phyloP scores from a whole-genome alignment of 148 eudicot genomes.

The Gaultheria prostrata region DNA sequence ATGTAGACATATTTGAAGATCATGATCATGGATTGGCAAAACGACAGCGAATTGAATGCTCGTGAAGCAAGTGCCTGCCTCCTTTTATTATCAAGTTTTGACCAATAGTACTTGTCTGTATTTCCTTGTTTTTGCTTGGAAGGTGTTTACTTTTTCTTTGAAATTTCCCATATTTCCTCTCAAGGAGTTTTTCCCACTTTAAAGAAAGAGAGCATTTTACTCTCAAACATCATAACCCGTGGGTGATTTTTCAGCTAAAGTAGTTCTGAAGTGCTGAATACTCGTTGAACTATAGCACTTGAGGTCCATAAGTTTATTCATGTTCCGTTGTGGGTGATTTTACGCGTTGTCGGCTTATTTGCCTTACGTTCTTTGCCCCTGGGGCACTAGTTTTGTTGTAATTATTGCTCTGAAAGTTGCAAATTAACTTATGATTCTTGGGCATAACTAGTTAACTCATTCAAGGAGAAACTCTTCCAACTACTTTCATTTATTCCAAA shows the following conservation, averaged over 20 bases:
- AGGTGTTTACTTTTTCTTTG: not conserved
- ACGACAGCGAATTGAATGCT: conserved; percentile 31
- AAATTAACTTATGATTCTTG: no score
- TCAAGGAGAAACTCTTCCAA: no score
- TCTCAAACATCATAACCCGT: not conserved
- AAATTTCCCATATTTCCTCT: not conserved
- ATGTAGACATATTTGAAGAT: conserved; percentile 6
- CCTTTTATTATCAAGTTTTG: conserved; percentile 6
- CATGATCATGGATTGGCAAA: conserved; percentile 18
- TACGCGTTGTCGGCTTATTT: not conserved
- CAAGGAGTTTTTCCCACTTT: not conserved
- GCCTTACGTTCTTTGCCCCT: not conserved
- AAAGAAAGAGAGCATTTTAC: not conserved
- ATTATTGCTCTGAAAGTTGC: no score
- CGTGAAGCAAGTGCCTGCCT: conserved; percentile 8
- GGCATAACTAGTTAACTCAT: no score
- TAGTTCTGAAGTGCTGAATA: not conserved
- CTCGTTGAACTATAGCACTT: not conserved
- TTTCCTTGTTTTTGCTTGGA: not conserved
- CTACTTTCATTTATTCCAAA: no score
- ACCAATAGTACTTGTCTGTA: not conserved
- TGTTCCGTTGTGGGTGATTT: no score
- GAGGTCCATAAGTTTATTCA: not conserved
- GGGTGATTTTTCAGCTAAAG: not conserved
- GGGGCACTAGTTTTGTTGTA: no score